Percentiles rank a stretch among this genome's conserved stretches.
phyloP scores from a whole-genome alignment of 2,329 filamentous ascomycete genomes.

The Fusarium floridanum region DNA sequence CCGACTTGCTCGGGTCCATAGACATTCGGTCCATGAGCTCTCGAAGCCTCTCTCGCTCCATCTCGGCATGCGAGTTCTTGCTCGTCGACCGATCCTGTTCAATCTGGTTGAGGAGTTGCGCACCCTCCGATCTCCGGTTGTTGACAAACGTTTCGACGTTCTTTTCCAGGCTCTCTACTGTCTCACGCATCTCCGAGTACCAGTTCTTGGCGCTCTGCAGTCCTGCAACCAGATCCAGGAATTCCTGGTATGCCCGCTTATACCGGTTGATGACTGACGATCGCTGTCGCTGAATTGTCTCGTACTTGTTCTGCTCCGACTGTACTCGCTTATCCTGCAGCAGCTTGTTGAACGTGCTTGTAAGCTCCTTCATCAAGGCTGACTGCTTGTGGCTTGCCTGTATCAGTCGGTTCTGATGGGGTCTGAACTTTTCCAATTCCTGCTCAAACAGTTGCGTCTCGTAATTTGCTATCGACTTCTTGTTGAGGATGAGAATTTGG shows the following conservation, averaged over 20 bases:
- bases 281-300: conserved; percentile 85
- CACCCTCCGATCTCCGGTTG: conserved; percentile 91
- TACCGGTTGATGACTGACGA: conserved; percentile 87
- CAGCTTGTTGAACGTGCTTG: conserved; percentile 85
- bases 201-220: conserved; percentile 90
- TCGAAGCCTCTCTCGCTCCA: conserved; percentile 87
- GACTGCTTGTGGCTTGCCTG: conserved; percentile 97
- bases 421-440: conserved; percentile 96
- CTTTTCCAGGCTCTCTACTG: conserved; percentile 89
- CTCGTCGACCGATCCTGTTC: conserved; percentile 79
- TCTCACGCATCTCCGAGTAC: conserved; percentile 96
- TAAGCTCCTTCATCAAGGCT: conserved; percentile 94
- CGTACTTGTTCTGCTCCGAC: conserved; percentile 95
- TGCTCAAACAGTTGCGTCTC: conserved; percentile 94
- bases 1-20: conserved; percentile 71
- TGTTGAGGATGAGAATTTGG: conserved; percentile 96
- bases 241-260: conserved; percentile 91
- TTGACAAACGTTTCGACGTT: conserved; percentile 98
- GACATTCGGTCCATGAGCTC: conserved; percentile 97
- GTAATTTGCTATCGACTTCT: conserved; percentile 93
- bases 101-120: conserved; percentile 88
- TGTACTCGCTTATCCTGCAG: conserved; percentile 94
- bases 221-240: conserved; percentile 88
- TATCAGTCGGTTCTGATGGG: conserved; percentile 89
- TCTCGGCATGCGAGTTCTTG: conserved; percentile 74